Evolutionary conservation across 202 grass and related monocot genomes (phyloP).

Genomic region (Zoysia matrella): DNA sequence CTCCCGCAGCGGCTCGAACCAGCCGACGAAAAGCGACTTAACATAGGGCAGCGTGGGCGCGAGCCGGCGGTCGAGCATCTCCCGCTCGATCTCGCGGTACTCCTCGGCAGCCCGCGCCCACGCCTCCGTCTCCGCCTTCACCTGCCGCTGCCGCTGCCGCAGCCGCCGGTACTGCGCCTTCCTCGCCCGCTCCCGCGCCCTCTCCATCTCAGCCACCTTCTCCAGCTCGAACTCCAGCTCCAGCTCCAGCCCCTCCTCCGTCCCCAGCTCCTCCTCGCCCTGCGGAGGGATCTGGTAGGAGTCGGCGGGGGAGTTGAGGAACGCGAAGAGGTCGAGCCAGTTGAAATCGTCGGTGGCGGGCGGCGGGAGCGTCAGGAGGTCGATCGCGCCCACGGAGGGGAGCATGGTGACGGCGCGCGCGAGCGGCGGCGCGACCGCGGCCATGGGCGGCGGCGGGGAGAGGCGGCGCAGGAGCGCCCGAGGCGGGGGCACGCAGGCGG

Average conservation of each 20-base stretch:
- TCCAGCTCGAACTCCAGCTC: conserved; percentile 37
- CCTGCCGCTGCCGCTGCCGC: conserved; percentile 61
- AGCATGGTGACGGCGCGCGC: conserved; percentile 4
- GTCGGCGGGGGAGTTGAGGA: conserved; percentile 54
- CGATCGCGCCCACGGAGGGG: conserved; percentile 19
- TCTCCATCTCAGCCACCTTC: not conserved
- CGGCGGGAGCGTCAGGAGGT: conserved; percentile 24
- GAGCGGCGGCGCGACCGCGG: conserved; percentile 37
- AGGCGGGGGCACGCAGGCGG: conserved; percentile 53
- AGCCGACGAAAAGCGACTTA: conserved; percentile 86
- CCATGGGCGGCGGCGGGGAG: conserved; percentile 47
- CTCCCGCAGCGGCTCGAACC: conserved; percentile 92
- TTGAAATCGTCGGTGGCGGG: conserved; percentile 48
- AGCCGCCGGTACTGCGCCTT: conserved; percentile 53
- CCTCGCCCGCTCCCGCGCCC: conserved; percentile 34
- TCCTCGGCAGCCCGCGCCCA: conserved; percentile 85
- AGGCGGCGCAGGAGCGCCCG: conserved; percentile 44
- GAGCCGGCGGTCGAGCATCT: conserved; percentile 87
- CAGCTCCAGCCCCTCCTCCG: conserved; percentile 6
- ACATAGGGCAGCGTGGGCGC: conserved; percentile 83
- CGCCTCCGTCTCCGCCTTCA: conserved; percentile 88
- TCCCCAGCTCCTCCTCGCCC: not conserved
- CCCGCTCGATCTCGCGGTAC: conserved; percentile 83
- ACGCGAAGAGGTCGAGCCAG: conserved; percentile 64
- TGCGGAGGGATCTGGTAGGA: conserved; percentile 50